Evolutionary conservation across 2,329 filamentous ascomycete genomes (phyloP).

Genomic region (Aspergillus sclerotialis): DNA sequence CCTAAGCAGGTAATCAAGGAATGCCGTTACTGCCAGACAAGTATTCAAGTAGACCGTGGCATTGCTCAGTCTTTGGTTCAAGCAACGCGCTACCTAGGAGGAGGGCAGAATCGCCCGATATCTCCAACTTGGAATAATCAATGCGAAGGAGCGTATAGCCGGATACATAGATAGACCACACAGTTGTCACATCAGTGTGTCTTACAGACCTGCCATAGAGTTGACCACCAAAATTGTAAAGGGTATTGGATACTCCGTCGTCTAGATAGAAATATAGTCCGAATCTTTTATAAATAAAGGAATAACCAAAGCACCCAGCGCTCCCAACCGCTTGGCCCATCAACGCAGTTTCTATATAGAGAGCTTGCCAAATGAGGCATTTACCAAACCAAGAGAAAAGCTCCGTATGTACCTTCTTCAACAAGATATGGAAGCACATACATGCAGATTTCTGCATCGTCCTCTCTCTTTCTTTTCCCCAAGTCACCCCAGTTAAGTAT

Average conservation of each 20-base stretch:
- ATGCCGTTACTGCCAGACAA: neutral
- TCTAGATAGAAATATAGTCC: conserved; percentile 1
- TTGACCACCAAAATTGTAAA: neutral
- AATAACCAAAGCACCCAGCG: too few species aligned
- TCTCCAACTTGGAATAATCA: neutral
- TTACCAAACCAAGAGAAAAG: too few species aligned
- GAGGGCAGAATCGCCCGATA: neutral
- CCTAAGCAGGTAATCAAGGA: neutral
- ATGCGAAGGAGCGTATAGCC: neutral
- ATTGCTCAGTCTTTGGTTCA: neutral
- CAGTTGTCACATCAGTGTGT: too few species aligned
- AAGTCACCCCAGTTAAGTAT: too few species aligned
- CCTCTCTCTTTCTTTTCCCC: too few species aligned
- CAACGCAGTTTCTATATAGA: too few species aligned
- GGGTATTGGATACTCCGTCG: neutral
- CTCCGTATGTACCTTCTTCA: too few species aligned
- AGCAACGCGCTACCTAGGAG: neutral
- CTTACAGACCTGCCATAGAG: neutral
- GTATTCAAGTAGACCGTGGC: neutral
- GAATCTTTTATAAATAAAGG: too few species aligned
- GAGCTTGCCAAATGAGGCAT: too few species aligned
- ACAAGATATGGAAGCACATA: too few species aligned
- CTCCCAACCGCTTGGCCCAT: too few species aligned
- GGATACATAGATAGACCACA: neutral
- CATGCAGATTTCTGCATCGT: too few species aligned